phyloP scores from a whole-genome alignment of 2,329 filamentous ascomycete genomes.

The Aureobasidium uvarum region DNA sequence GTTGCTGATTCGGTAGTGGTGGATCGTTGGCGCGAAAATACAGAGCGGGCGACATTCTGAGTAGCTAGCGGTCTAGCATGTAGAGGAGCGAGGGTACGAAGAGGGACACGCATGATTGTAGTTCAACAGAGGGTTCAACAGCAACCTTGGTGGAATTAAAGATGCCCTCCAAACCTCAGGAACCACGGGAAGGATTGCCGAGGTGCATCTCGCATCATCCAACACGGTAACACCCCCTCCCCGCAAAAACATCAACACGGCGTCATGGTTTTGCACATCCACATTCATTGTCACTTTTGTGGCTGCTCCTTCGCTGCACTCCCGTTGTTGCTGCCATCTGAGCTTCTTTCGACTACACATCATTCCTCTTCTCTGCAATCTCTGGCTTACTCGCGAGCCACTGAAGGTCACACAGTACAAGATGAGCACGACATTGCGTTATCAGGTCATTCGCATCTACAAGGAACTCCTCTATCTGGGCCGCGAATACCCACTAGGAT shows the following conservation, averaged over 20 bases:
- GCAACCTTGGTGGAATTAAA: slow-evolving; percentile 6
- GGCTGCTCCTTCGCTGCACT: not conserved
- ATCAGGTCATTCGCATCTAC: slow-evolving; percentile 80
- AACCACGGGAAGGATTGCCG: slow-evolving; percentile 20
- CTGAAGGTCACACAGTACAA: not conserved
- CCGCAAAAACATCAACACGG: slow-evolving; percentile 11
- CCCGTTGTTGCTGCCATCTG: not conserved
- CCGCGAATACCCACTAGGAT: slow-evolving; percentile 82
- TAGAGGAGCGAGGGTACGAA: not conserved
- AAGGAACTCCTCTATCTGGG: slow-evolving; percentile 89
- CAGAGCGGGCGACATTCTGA: not conserved
- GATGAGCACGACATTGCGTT: slow-evolving; percentile 56
- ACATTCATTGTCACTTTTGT: not conserved
- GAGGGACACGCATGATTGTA: not conserved
- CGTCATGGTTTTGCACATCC: slow-evolving; percentile 20
- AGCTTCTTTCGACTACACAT: not conserved
- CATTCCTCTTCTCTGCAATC: not conserved
- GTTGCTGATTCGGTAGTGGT: slow-evolving; percentile 31
- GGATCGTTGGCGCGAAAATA: not conserved
- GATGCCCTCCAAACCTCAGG: slow-evolving; percentile 1
- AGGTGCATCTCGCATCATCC: not conserved
- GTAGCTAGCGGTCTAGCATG: not conserved
- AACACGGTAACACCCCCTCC: not conserved
- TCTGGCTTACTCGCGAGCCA: not conserved
- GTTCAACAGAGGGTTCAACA: not conserved